These are phyloP conservation scores for Phytopythium litorale DNA, from an alignment of 352 stramenopile species.

Conservation along the genomic window DNA sequence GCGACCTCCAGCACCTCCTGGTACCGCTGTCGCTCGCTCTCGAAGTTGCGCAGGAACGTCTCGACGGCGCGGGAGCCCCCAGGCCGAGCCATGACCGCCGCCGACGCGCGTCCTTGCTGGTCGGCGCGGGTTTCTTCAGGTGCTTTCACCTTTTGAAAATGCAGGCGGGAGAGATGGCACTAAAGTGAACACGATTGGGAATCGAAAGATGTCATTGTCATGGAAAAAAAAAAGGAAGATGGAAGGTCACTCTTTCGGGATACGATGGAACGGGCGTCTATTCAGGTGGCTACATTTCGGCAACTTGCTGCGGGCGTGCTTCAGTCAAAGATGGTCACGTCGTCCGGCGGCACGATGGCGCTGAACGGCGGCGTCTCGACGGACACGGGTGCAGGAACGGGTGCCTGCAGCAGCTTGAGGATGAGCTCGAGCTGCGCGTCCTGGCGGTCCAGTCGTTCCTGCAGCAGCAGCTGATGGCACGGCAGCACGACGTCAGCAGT, in stretches of 20 bases:
- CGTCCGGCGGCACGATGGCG: slow-evolving; percentile 33
- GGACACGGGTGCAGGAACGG: slow-evolving; percentile 9
- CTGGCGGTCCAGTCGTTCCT: slow-evolving; percentile 51
- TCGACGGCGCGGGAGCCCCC: slow-evolving; percentile 37
- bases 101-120: no score
- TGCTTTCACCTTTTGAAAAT: slow-evolving; percentile 1
- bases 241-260: background rate
- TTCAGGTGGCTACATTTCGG: background rate
- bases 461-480: slow-evolving; percentile 33
- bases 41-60: slow-evolving; percentile 70
- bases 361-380: slow-evolving; percentile 42
- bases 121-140: background rate
- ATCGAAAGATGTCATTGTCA: background rate
- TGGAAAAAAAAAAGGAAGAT: no score
- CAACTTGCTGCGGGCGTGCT: no score
- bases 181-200: no score
- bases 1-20: slow-evolving; percentile 67
- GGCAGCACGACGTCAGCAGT: background rate
- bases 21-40: slow-evolving; percentile 32
- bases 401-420: slow-evolving; percentile 32
- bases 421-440: slow-evolving; percentile 60
- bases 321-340: slow-evolving; percentile 4
- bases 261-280: background rate
- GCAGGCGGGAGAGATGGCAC: background rate
- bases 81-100: background rate